phyloP scores from a whole-genome alignment of 805 yeast species.

The Hanseniaspora pseudoguilliermondii region DNA sequence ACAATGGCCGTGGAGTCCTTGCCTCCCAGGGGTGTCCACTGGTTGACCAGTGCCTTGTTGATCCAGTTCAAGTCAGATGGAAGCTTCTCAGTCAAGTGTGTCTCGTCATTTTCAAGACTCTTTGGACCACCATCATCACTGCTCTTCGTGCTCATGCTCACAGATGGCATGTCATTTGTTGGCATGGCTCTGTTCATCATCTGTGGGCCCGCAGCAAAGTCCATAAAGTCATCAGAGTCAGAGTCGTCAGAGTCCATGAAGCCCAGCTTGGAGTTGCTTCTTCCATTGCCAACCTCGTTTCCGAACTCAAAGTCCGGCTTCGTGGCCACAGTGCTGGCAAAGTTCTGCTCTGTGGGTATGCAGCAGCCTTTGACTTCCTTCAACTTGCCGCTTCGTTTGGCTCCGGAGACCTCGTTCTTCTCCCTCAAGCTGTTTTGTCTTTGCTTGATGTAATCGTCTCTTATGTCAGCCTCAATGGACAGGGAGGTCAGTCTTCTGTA shows the following conservation, averaged over 20 bases:
- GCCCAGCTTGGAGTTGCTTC: constrained; percentile 9
- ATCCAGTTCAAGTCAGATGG: constrained; percentile 74
- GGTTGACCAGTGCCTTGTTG: constrained; percentile 45
- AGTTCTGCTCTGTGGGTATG: not conserved
- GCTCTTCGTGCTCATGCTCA: not conserved
- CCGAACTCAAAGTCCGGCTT: constrained; percentile 5
- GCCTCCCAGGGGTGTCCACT: constrained; percentile 73
- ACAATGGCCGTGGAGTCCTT: constrained; percentile 88
- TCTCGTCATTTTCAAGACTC: constrained; percentile 11
- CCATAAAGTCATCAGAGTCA: constrained; percentile 7
- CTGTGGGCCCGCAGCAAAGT: constrained; percentile 4
- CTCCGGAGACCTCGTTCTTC: not conserved
- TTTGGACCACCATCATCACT: constrained; percentile 1
- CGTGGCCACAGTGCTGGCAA: not conserved
- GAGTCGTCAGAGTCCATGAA: constrained; percentile 11
- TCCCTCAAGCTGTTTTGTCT: constrained; percentile 18
- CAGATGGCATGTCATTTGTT: not conserved
- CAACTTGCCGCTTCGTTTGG: constrained; percentile 8
- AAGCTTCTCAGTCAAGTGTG: constrained; percentile 19
- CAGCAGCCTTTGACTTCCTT: constrained; percentile 10
- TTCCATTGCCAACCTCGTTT: not conserved
- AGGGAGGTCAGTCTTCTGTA: constrained; percentile 80
- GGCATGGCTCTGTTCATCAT: constrained; percentile 11
- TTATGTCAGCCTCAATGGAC: constrained; percentile 71
- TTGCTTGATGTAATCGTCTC: constrained; percentile 19